Evolutionary conservation across 345 rosid genomes (phyloP).

Genomic region (Populus alba): DNA sequence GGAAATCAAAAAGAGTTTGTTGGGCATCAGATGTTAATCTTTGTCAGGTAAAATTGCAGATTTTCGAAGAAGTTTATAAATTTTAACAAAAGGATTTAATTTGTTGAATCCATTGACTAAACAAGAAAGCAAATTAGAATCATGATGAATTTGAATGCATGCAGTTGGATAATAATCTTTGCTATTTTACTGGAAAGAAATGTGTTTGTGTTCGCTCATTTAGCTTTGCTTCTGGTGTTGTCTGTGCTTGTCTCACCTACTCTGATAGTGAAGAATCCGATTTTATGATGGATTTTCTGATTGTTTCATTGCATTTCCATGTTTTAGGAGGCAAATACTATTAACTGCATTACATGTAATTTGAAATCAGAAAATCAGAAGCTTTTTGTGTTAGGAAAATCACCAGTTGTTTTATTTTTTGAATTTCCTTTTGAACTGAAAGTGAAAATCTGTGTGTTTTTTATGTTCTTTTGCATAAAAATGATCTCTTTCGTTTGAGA

Average conservation of each 20-base stretch:
- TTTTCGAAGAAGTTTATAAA: not conserved
- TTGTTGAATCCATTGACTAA: not conserved
- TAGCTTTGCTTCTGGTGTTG: not conserved
- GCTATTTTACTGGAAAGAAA: not conserved
- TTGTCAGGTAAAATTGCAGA: slow-evolving; percentile 75
- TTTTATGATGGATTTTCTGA: not conserved
- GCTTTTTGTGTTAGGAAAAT: slow-evolving; percentile 1
- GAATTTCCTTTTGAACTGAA: not conserved
- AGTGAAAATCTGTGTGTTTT: not conserved
- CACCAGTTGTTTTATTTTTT: not conserved
- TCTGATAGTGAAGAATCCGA: not conserved
- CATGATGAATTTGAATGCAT: not conserved
- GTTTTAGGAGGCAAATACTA: not conserved
- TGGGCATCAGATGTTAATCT: slow-evolving; percentile 96
- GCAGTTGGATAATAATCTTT: not conserved
- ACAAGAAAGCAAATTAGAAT: not conserved
- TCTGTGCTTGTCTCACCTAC: not conserved
- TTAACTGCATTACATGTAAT: not conserved
- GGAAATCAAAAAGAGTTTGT: slow-evolving; percentile 77
- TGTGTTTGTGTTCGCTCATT: not conserved
- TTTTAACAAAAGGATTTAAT: not conserved
- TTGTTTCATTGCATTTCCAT: not conserved
- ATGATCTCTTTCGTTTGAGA: not conserved
- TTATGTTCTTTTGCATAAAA: not conserved
- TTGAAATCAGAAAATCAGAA: not conserved